A percentile compares a stretch with the other conserved stretches of the same genome.
phyloP scores from a whole-genome alignment of 1,284 basidiomycete genomes.

The Pisolithus thermaeus region DNA sequence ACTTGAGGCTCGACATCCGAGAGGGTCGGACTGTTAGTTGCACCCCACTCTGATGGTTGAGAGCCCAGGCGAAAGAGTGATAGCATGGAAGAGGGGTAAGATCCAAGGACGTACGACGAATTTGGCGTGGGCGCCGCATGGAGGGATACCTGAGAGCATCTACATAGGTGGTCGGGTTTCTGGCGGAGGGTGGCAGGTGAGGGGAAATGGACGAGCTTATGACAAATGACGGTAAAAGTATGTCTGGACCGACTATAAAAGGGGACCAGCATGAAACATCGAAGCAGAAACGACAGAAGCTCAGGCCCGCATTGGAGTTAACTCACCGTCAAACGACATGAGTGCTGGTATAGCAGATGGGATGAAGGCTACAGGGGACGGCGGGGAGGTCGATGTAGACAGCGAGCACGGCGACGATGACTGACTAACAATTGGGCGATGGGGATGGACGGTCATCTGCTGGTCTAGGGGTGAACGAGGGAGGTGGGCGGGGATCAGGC shows the following conservation, averaged over 20 bases:
- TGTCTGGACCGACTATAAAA: constrained; percentile 6
- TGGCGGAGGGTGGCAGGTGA: constrained; percentile 11
- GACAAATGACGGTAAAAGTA: constrained; percentile 5
- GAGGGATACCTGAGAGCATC: constrained; percentile 11
- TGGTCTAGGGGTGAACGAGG: constrained; percentile 25
- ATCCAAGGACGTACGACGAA: constrained; percentile 3
- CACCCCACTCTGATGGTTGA: constrained; percentile 27
- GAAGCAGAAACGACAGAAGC: background rate
- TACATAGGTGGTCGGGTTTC: constrained; percentile 7
- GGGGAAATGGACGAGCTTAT: constrained; percentile 1
- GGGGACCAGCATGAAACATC: constrained; percentile 1
- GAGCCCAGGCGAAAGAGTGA: constrained; percentile 22
- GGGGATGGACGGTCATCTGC: constrained; percentile 19
- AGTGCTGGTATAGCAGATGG: background rate
- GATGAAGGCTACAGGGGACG: background rate
- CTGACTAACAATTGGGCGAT: constrained; percentile 14
- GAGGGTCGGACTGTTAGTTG: constrained; percentile 12
- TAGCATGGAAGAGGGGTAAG: constrained; percentile 1
- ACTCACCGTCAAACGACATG: background rate
- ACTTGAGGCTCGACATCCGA: constrained; percentile 61
- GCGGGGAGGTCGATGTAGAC: constrained; percentile 10
- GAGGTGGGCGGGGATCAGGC: too few relatives aligned
- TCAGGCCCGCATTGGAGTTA: background rate
- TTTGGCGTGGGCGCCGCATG: constrained; percentile 4
- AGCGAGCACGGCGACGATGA: constrained; percentile 1